These are phyloP conservation scores for Ceratocystis colombiana DNA, from an alignment of 2,329 filamentous ascomycete genomes.

Conservation along the genomic window DNA sequence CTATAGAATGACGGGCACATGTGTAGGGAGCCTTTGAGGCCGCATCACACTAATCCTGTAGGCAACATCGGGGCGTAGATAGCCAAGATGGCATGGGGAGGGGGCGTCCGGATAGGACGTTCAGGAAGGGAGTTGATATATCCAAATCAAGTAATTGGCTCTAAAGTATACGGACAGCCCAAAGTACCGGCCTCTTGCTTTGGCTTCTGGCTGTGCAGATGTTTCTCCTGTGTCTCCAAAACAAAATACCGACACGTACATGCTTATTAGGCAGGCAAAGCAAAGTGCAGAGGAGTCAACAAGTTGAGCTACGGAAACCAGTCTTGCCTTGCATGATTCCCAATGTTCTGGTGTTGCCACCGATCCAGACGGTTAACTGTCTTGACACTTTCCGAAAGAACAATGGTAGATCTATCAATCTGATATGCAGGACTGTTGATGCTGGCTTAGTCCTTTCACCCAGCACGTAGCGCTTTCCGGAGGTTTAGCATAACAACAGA, in stretches of 20 bases:
- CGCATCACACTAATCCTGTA: not conserved
- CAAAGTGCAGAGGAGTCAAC: not conserved
- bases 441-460: not conserved
- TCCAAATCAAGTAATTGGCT: not conserved
- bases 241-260: not conserved
- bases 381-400: not conserved
- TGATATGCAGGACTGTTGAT: not conserved
- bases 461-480: no score
- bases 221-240: not conserved
- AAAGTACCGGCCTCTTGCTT: not conserved
- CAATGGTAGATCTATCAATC: no score
- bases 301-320: no score
- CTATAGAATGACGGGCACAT: not conserved
- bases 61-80: not conserved
- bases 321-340: not conserved
- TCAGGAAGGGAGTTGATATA: conserved; percentile 4
- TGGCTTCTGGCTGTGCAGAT: not conserved
- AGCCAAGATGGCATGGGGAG: not conserved
- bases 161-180: not conserved
- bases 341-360: not conserved
- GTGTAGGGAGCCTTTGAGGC: not conserved
- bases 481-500: no score
- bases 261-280: not conserved
- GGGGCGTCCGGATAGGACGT: conserved; percentile 9
- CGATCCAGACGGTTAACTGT: not conserved